Conservation (phyloP, 805 yeast genomes). For the Saturnispora sanitii region DNA sequence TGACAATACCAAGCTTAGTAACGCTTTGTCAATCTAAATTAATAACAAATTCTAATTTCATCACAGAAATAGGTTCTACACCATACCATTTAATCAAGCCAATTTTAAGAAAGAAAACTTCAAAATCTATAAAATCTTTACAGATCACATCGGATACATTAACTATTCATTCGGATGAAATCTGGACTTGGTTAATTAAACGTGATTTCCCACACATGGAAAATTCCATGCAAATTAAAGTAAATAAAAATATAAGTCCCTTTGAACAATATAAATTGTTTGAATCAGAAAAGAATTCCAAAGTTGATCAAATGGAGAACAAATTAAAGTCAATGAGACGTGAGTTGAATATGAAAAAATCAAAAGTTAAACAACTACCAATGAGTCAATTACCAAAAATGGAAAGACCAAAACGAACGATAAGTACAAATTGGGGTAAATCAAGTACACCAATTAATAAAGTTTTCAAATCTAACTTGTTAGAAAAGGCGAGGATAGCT, state of each 20-base stretch:
- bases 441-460: slow-evolving; percentile 5
- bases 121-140: slow-evolving; percentile 32
- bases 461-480: slow-evolving; percentile 20
- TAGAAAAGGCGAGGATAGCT: slow-evolving; percentile 26
- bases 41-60: slow-evolving; percentile 24
- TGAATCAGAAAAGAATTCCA: slow-evolving; percentile 32
- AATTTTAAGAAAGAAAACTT: slow-evolving; percentile 34
- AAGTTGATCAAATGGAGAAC: slow-evolving; percentile 35
- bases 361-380: slow-evolving; percentile 30
- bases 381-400: slow-evolving; percentile 7
- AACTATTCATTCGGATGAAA: slow-evolving; percentile 31
- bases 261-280: slow-evolving; percentile 33
- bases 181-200: slow-evolving; percentile 37
- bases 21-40: slow-evolving; percentile 16
- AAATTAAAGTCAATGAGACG: slow-evolving; percentile 35
- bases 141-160: slow-evolving; percentile 37
- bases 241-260: too few species aligned
- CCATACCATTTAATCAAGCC: slow-evolving; percentile 41
- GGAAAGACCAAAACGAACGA: not conserved
- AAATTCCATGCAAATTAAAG: too few species aligned
- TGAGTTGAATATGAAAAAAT: slow-evolving; percentile 30
- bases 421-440: not conserved
- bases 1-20: slow-evolving; percentile 2
- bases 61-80: slow-evolving; percentile 26
- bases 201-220: slow-evolving; percentile 41